Conservation (phyloP, 306 rosid genomes). For the Coriaria nepalensis region DNA sequence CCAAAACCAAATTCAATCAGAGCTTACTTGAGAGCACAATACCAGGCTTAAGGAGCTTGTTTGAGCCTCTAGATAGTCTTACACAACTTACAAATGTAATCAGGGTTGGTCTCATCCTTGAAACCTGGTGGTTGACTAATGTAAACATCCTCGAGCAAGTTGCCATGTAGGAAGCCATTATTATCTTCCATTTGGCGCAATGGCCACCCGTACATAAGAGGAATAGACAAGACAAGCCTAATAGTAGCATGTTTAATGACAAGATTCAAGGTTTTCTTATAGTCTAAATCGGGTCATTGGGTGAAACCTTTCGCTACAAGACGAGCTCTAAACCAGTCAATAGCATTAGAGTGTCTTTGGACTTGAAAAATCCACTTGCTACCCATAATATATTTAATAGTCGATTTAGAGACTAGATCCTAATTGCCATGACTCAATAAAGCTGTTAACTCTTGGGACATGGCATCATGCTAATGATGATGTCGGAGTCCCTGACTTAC, state of each 20-base stretch:
- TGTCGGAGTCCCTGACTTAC: no score
- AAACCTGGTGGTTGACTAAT: neutral
- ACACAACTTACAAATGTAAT: neutral
- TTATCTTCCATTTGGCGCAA: neutral
- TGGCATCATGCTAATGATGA: neutral
- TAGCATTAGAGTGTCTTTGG: neutral
- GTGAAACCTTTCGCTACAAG: no score
- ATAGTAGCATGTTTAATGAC: neutral
- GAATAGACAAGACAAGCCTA: neutral
- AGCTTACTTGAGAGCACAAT: neutral
- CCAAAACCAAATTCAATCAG: neutral
- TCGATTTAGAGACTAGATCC: neutral
- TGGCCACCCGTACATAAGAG: neutral
- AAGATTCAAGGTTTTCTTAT: no score
- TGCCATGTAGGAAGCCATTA: neutral
- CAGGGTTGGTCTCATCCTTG: neutral
- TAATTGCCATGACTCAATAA: neutral
- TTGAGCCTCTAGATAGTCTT: neutral
- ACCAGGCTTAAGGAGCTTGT: neutral
- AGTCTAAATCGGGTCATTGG: no score
- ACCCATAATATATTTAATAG: neutral
- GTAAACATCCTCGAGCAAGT: neutral
- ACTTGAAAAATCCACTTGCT: neutral
- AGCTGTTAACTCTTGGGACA: neutral
- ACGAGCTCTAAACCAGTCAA: neutral